A percentile compares a stretch with the other conserved stretches of the same genome.
These are phyloP conservation scores for Rosa chinensis DNA, from an alignment of 306 rosid genomes.

Conservation along the genomic window DNA sequence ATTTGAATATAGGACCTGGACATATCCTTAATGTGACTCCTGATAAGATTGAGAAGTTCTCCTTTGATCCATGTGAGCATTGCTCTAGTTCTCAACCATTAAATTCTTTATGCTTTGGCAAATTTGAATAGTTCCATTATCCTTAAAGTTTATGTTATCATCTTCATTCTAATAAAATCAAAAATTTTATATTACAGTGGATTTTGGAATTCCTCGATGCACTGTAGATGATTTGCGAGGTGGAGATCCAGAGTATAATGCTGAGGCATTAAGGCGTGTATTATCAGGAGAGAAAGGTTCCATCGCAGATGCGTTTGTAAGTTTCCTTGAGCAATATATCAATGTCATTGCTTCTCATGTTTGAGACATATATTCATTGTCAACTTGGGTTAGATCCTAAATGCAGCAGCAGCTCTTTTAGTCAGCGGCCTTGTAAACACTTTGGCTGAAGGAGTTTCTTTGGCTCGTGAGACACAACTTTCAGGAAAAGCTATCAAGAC, in stretches of 20 bases:
- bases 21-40: constrained; percentile 81
- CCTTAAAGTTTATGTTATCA: not conserved
- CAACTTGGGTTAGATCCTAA: constrained; percentile 54
- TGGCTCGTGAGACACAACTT: constrained; percentile 73
- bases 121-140: not conserved
- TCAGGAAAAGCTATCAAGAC: constrained; percentile 82
- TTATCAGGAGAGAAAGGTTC: constrained; percentile 79
- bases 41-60: constrained; percentile 62
- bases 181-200: constrained; percentile 54
- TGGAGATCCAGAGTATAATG: constrained; percentile 75
- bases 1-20: constrained; percentile 75
- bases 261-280: constrained; percentile 64
- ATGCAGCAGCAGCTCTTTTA: constrained; percentile 84
- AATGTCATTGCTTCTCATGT: not conserved
- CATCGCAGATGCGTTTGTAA: constrained; percentile 83
- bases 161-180: not conserved
- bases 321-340: constrained; percentile 29
- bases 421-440: constrained; percentile 63
- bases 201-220: constrained; percentile 86
- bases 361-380: constrained; percentile 7
- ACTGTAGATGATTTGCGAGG: constrained; percentile 67
- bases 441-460: constrained; percentile 63
- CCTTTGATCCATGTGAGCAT: constrained; percentile 87
- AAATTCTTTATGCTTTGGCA: not conserved
- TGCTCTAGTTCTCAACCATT: constrained; percentile 18